These are phyloP conservation scores for Geranium brycei DNA, from an alignment of 345 rosid species.

Conservation along the genomic window DNA sequence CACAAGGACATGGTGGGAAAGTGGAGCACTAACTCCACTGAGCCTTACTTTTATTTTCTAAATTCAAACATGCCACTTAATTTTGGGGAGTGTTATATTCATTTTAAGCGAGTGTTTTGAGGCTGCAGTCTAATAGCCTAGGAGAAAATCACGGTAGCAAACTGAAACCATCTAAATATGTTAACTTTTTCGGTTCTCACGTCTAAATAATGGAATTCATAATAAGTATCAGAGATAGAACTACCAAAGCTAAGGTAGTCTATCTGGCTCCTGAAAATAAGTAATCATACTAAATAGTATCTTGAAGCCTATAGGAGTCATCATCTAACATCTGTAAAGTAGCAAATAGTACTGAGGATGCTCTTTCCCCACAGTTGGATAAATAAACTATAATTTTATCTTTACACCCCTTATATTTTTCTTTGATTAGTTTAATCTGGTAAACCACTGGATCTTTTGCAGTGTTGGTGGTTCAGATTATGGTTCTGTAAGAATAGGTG, in stretches of 20 bases:
- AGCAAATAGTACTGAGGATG: no score
- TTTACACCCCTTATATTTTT: no score
- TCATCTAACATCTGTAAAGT: neutral
- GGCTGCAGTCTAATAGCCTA: neutral
- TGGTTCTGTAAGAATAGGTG: constrained; percentile 91
- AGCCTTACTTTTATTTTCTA: no score
- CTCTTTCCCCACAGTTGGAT: neutral
- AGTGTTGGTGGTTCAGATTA: constrained; percentile 98
- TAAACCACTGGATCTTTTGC: constrained; percentile 6
- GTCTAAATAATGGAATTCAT: neutral
- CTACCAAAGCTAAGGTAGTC: neutral
- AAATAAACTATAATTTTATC: no score
- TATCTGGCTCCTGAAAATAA: no score
- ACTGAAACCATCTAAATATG: neutral
- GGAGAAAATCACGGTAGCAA: neutral
- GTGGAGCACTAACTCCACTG: no score
- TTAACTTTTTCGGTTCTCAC: neutral
- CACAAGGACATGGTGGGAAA: no score
- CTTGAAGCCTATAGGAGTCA: neutral
- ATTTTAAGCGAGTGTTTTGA: neutral
- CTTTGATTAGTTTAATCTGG: neutral
- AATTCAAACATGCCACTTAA: no score
- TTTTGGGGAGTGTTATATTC: no score
- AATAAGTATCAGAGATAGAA: neutral
- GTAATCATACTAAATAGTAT: no score